Conservation (phyloP, 2,329 filamentous ascomycete genomes). For the Colletotrichum limetticola region DNA sequence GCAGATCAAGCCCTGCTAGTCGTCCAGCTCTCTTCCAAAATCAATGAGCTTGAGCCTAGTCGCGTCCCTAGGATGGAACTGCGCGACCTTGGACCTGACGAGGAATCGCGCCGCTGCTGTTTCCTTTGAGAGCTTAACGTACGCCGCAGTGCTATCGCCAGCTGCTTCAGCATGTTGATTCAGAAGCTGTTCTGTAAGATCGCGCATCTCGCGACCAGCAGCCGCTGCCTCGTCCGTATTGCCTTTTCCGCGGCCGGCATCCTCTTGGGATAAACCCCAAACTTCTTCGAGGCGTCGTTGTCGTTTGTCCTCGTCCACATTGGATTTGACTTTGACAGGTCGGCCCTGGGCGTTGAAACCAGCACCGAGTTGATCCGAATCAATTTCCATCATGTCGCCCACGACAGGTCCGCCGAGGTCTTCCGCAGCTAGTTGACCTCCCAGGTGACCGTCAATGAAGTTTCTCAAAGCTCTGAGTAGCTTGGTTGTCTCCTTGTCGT, state of each 20-base stretch:
- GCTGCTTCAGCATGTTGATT: slow-evolving; percentile 66
- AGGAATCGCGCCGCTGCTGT: slow-evolving; percentile 72
- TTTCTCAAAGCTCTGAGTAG: slow-evolving; percentile 73
- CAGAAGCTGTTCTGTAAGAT: slow-evolving; percentile 69
- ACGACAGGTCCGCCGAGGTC: slow-evolving; percentile 86
- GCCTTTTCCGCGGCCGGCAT: slow-evolving; percentile 34
- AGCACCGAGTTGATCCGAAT: slow-evolving; percentile 67
- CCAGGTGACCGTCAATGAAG: slow-evolving; percentile 78
- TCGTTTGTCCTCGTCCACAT: slow-evolving; percentile 58
- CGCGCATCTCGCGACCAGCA: slow-evolving; percentile 66
- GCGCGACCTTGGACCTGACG: slow-evolving; percentile 72
- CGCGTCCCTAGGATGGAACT: slow-evolving; percentile 73
- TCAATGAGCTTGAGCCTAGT: slow-evolving; percentile 68
- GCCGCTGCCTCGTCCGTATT: slow-evolving; percentile 60
- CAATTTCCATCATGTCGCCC: slow-evolving; percentile 75
- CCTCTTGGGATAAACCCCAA: slow-evolving; percentile 55
- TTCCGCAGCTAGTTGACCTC: slow-evolving; percentile 82
- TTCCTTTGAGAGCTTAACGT: slow-evolving; percentile 68
- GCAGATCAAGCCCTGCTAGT: slow-evolving; percentile 45
- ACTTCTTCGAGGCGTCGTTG: slow-evolving; percentile 74
- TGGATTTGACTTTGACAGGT: slow-evolving; percentile 58
- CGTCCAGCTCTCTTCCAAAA: slow-evolving; percentile 72
- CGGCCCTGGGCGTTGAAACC: slow-evolving; percentile 71
- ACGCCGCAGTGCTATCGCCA: slow-evolving; percentile 66
- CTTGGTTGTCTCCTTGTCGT: slow-evolving; percentile 69